Evolutionary conservation across 1,284 basidiomycete species (phyloP).

Genomic region (Psilocybe mexicana): DNA sequence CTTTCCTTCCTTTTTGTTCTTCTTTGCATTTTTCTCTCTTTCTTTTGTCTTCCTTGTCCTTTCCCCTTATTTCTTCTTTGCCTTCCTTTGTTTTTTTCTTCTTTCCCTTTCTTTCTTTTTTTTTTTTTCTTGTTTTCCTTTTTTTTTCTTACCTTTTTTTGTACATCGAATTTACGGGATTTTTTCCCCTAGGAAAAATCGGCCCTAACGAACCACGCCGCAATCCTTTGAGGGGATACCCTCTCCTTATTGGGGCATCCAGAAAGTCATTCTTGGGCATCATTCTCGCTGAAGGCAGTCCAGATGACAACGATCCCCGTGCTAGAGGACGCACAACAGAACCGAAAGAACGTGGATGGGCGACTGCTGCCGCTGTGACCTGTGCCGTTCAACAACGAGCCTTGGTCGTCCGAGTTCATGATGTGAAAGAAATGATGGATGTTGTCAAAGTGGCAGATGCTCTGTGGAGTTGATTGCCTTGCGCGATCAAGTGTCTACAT

Average conservation of each 20-base stretch:
- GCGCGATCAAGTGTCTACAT: too few relatives aligned
- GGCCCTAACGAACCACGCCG: neutral
- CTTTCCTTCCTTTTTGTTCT: too few relatives aligned
- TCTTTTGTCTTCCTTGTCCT: conserved; percentile 1
- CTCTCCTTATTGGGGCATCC: conserved; percentile 79
- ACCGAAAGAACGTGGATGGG: conserved; percentile 73
- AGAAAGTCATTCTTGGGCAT: conserved; percentile 83
- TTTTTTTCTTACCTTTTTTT: too few relatives aligned
- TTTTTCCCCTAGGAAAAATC: neutral
- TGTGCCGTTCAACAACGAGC: conserved; percentile 78
- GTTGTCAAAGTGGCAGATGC: conserved; percentile 44
- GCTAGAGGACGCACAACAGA: conserved; percentile 38
- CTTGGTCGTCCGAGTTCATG: conserved; percentile 84
- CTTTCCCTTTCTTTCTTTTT: neutral
- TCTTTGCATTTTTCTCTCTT: neutral
- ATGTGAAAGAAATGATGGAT: conserved; percentile 67
- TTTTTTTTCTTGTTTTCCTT: neutral
- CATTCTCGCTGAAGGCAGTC: conserved; percentile 49
- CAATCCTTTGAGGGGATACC: conserved; percentile 66
- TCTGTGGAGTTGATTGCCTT: conserved; percentile 35
- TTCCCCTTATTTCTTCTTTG: neutral
- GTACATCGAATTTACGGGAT: too few relatives aligned
- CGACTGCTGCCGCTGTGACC: conserved; percentile 80
- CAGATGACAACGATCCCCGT: conserved; percentile 27
- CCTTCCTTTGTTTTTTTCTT: neutral